Evolutionary conservation across 2,329 filamentous ascomycete genomes (phyloP), one percentile per base, ranked within the genome.

Genomic region (Pseudogymnoascus sp.): DNA sequence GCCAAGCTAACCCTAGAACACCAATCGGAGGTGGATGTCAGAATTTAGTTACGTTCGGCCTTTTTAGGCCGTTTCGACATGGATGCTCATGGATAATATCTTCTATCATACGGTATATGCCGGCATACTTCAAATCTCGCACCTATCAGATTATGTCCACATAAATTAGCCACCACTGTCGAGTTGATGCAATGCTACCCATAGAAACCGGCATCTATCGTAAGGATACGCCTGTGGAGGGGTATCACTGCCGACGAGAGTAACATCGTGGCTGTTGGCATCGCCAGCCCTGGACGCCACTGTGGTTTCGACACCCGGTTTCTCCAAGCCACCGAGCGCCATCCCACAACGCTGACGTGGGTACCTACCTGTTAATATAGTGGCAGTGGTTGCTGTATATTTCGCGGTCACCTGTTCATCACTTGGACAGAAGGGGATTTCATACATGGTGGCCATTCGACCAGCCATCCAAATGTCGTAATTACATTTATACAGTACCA

Each of bases 401-500:
- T 35, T 28, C 11, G 28, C 3, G 28, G 6, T 56, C 50, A 56
- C 26, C 50, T 56, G 50, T 35, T 16, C 24, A 53, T 4, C 50
- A 33, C 28, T 33, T 56, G 28, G 28, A 10, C 26, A 56, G 4
- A 56, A 56, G n/a, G 10, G 14, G 16, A 14, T 19, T 33, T 12
- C 7, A 56, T 33, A 19, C 28, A 12, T 56, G 46, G 46, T 31
- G 50, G 50, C 50, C 28, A 56, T 56, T 33, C 16, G 16, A 56
- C 28, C 28, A 33, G 16, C 50, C 50, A 56, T 56, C 28, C n/a
- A 11, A 35, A 56, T 56, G 26, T 56, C 50, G 11, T 56, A 7
- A 56, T 56, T 56, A 56, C 50, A 56, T 56, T 56, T 56, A 56
- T 56, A 56, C 50, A 56, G 50, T 56, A 56, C 50, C 50, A 56